Percentiles rank a stretch among this genome's conserved stretches.
Conservation (phyloP, 2,329 filamentous ascomycete genomes). For the Gremmenia infestans region DNA sequence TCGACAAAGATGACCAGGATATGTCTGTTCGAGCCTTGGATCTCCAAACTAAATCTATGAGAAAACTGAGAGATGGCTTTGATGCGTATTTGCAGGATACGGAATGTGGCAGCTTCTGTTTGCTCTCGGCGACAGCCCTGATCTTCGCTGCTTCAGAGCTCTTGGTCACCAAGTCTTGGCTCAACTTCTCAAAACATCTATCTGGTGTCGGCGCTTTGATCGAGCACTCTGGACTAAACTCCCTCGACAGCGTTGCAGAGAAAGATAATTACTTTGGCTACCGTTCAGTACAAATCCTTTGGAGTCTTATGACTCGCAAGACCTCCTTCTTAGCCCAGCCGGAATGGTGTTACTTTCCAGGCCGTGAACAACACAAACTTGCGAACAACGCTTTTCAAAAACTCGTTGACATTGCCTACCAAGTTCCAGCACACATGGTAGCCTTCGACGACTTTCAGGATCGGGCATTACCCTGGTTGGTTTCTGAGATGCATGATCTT, state of each 20-base stretch:
- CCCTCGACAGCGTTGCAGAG: background rate
- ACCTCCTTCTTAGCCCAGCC: conserved; percentile 6
- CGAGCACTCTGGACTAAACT: conserved; percentile 10
- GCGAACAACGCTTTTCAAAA: conserved; percentile 3
- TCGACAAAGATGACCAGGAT: conserved; percentile 6
- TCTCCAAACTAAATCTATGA: conserved; percentile 9
- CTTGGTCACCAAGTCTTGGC: conserved; percentile 15
- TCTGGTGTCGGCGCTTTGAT: conserved; percentile 16
- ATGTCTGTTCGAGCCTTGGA: conserved; percentile 12
- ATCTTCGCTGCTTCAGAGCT: conserved; percentile 13
- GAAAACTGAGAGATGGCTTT: conserved; percentile 14
- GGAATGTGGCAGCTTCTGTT: background rate
- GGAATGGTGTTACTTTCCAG: conserved; percentile 12
- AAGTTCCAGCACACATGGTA: conserved; percentile 13
- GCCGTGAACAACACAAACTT: conserved; percentile 1
- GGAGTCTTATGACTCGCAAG: conserved; percentile 6
- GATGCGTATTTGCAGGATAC: conserved; percentile 9
- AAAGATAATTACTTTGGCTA: conserved; percentile 11
- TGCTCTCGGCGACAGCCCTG: conserved; percentile 14
- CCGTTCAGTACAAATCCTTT: conserved; percentile 7
- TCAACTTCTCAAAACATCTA: conserved; percentile 12
- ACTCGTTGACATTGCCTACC: conserved; percentile 11
- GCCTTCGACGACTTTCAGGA: conserved; percentile 6
- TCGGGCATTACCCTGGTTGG: background rate
- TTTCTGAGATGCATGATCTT: conserved; percentile 6